Evolutionary conservation across 495 filamentous ascomycete species (phyloP), one percentile per base, ranked within the genome.

Genomic region (Trichocladium antarcticum): DNA sequence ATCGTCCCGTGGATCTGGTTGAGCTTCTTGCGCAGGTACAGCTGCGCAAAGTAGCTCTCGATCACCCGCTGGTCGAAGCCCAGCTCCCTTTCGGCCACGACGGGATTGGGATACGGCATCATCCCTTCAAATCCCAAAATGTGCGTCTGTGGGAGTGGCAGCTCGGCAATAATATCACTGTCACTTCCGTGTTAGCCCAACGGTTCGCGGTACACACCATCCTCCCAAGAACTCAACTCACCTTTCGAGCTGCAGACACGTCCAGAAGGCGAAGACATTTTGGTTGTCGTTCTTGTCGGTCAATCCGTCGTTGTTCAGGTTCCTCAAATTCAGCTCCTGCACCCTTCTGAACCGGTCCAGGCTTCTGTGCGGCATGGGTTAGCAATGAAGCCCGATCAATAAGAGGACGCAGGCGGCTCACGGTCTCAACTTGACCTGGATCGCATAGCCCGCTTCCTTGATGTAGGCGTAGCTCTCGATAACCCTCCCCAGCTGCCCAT

Each of bases 401-500:
- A 32, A 9, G 10, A 15, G 11, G 6, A 14, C 11, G 12, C n/a
- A 24, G 27, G 10, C 5, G 16, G 70, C 78, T 74, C 72, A 88
- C 82, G 80, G 75, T 69, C 84, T 75, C n/a, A 92, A 70, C 51
- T 95, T 75, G 22, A 89, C 75, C 49, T 84, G 81, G 50, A 87
- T 76, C 27, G 79, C 81, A 58, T 82, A 78, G 39, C 85, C 82
- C 6, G 92, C 92, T 57, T 80, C 75, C 42, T 74, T 76, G 54
- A 96, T 93, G 76, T 89, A 94, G 31, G 79, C 80, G 70, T 87
- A 87, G 58, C 92, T 96, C 57, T 95, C 87, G 57, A 95, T 73
- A 1, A 90, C 83, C 43, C 90, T 79, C 1, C 82, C 89, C 21
- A 95, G 63, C 61, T 97, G 92, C 2, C 87, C 88, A 39, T 84